A percentile compares a stretch with the other conserved stretches of the same genome.
Conservation (phyloP, 73 alveolate species). For the Tetrahymena borealis region DNA sequence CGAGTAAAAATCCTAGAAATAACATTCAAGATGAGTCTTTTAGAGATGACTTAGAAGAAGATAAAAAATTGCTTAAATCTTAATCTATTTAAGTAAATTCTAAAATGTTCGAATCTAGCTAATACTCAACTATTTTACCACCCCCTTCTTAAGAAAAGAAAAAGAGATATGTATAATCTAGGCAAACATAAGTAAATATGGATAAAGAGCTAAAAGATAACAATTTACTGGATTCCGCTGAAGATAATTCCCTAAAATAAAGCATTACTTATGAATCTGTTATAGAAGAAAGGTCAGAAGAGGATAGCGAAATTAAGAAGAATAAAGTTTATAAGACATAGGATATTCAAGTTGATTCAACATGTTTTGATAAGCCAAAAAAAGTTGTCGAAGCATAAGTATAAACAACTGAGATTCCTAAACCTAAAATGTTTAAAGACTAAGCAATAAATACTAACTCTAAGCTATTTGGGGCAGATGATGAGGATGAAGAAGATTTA, state of each 20-base stretch:
- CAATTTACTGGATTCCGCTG: neutral
- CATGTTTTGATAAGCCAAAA: neutral
- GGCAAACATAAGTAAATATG: neutral
- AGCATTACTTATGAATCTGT: neutral
- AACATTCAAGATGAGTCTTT: neutral
- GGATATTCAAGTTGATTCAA: neutral
- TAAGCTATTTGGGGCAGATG: neutral
- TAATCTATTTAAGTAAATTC: neutral
- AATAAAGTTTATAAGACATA: neutral
- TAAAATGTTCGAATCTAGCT: neutral
- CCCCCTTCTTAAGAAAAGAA: neutral
- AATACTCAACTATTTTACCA: neutral
- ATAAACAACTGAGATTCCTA: neutral
- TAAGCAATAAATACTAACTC: neutral
- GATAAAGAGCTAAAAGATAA: neutral
- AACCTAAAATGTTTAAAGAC: neutral
- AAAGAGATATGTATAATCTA: neutral
- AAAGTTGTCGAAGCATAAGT: neutral
- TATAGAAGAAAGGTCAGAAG: neutral
- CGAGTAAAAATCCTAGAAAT: neutral
- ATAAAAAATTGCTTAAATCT: neutral
- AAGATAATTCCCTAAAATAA: neutral
- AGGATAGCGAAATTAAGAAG: neutral
- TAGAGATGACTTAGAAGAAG: neutral
- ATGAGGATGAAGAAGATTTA: neutral